Percentiles rank a stretch among this genome's conserved stretches.
These are phyloP conservation scores for Suhomyces panamericanus DNA, from an alignment of 1,139 yeast species.

Conservation along the genomic window DNA sequence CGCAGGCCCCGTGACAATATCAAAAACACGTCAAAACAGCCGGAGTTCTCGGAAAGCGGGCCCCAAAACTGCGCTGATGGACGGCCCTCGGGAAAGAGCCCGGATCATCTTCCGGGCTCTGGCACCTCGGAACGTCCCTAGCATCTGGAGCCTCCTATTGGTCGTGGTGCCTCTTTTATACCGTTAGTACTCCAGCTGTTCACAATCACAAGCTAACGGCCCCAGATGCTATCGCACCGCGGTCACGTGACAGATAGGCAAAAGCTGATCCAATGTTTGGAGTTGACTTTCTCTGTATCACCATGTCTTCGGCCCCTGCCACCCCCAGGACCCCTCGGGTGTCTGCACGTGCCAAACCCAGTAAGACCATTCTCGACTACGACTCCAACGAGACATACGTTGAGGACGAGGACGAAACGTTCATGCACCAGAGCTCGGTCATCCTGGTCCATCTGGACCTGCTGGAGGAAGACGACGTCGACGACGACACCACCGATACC, in stretches of 20 bases:
- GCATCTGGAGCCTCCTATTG: no score
- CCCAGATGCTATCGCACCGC: no score
- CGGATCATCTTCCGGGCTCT: no score
- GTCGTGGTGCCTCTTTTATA: no score
- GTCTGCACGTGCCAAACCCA: slow-evolving; percentile 8
- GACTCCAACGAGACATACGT: slow-evolving; percentile 35
- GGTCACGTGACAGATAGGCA: not conserved
- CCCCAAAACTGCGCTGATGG: no score
- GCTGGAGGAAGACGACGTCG: slow-evolving; percentile 15
- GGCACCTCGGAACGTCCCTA: no score
- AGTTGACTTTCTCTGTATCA: not conserved
- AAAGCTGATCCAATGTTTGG: slow-evolving; percentile 1
- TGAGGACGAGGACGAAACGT: slow-evolving; percentile 43
- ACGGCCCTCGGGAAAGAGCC: no score
- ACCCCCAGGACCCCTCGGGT: slow-evolving; percentile 18
- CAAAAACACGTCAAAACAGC: no score
- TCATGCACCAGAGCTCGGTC: slow-evolving; percentile 26
- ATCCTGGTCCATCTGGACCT: slow-evolving; percentile 18
- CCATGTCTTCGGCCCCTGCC: slow-evolving; percentile 18
- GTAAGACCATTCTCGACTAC: slow-evolving; percentile 26
- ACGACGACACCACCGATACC: slow-evolving; percentile 12
- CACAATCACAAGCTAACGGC: not conserved
- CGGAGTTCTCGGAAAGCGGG: no score
- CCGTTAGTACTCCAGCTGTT: not conserved
- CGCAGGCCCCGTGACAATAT: no score